Percentiles rank a stretch among this genome's conserved stretches.
These are phyloP conservation scores for Suhomyces choctaworum DNA, from an alignment of 1,139 yeast species.

Conservation along the genomic window DNA sequence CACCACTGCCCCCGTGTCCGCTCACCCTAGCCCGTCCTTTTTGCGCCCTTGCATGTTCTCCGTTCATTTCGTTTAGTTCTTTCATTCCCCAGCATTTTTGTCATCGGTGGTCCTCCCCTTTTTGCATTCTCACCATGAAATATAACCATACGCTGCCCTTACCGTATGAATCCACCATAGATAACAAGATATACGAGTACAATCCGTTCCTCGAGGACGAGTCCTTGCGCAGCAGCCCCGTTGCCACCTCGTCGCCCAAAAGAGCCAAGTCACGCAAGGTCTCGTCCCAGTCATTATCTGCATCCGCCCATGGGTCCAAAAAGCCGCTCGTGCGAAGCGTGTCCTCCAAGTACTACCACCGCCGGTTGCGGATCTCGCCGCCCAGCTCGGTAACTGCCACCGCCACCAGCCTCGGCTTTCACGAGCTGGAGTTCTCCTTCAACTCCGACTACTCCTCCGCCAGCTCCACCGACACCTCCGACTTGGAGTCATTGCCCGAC, in stretches of 20 bases:
- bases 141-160: slow-evolving; percentile 28
- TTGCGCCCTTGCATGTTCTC: slow-evolving; percentile 7
- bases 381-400: slow-evolving; percentile 1
- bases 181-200: slow-evolving; percentile 28
- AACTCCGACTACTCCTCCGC: slow-evolving; percentile 12
- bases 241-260: slow-evolving; percentile 11
- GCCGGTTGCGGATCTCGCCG: slow-evolving; percentile 13
- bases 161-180: slow-evolving; percentile 21
- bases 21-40: slow-evolving; percentile 14
- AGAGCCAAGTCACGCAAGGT: slow-evolving; percentile 13
- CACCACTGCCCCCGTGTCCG: no score
- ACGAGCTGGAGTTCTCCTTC: slow-evolving; percentile 22
- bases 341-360: slow-evolving; percentile 14
- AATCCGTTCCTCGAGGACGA: slow-evolving; percentile 17
- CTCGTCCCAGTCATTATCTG: slow-evolving; percentile 11
- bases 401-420: slow-evolving; percentile 1
- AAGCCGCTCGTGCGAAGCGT: slow-evolving; percentile 11
- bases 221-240: slow-evolving; percentile 2
- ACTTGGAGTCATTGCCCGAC: slow-evolving; percentile 42
- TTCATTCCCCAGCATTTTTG: slow-evolving; percentile 2
- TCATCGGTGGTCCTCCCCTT: background rate
- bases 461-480: slow-evolving; percentile 19
- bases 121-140: slow-evolving; percentile 9
- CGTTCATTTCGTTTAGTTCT: slow-evolving; percentile 6
- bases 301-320: slow-evolving; percentile 4